phyloP scores from a whole-genome alignment of 1,284 basidiomycete genomes.

The Ganoderma resinaceum region DNA sequence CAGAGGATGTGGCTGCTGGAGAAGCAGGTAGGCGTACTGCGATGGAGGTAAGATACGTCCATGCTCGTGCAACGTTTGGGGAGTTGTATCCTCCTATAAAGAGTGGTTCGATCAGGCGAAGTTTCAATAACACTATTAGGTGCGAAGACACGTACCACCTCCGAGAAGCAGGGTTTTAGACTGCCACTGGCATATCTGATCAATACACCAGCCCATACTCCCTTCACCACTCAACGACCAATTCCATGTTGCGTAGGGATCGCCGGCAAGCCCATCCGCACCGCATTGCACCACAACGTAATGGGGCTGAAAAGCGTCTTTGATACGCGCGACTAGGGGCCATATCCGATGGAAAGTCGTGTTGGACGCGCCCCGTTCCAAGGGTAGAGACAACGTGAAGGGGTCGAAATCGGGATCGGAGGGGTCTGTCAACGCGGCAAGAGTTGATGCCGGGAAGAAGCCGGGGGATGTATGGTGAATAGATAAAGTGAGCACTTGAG shows the following conservation, averaged over 20 bases:
- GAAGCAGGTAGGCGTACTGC: conserved; percentile 54
- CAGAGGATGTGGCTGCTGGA: background rate
- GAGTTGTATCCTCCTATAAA: conserved; percentile 86
- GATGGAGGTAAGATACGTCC: conserved; percentile 82
- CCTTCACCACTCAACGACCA: conserved; percentile 70
- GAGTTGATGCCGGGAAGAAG: conserved; percentile 80
- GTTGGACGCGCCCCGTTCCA: conserved; percentile 70
- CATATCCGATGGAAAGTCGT: conserved; percentile 70
- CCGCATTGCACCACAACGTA: conserved; percentile 88
- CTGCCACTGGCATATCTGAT: conserved; percentile 63
- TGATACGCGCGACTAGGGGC: conserved; percentile 66
- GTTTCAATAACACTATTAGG: background rate
- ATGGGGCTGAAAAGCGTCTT: conserved; percentile 74
- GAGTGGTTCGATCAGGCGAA: background rate
- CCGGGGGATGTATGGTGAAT: conserved; percentile 84
- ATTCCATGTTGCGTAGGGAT: conserved; percentile 82
- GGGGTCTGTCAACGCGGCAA: conserved; percentile 56
- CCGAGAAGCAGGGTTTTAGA: conserved; percentile 70
- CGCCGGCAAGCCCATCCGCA: conserved; percentile 85
- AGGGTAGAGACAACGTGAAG: conserved; percentile 79
- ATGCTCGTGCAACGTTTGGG: conserved; percentile 84
- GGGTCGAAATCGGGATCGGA: conserved; percentile 59
- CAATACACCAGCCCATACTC: conserved; percentile 75
- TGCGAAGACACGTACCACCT: conserved; percentile 51
- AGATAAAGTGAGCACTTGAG: conserved; percentile 82